Percentiles rank a stretch among this genome's conserved stretches.
These are phyloP conservation scores for Torrubiella hemipterigena DNA, from an alignment of 2,329 filamentous ascomycete genomes.

Conservation along the genomic window DNA sequence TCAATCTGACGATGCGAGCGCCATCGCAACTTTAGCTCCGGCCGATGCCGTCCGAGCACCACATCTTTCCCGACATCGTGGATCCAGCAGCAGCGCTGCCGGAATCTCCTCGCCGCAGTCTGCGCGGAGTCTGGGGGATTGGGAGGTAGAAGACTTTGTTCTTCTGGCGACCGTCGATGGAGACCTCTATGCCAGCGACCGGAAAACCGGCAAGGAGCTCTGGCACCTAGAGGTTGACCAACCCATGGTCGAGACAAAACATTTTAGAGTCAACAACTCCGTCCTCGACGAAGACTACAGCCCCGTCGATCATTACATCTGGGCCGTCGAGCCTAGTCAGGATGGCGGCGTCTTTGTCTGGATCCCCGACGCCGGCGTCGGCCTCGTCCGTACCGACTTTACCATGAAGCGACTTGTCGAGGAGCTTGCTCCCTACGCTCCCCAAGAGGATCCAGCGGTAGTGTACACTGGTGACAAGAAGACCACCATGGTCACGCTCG, in stretches of 20 bases:
- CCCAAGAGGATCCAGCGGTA: slow-evolving; percentile 61
- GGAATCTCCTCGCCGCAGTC: slow-evolving; percentile 70
- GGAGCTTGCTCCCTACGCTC: slow-evolving; percentile 59
- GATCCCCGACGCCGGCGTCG: slow-evolving; percentile 48
- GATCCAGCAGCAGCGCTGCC: slow-evolving; percentile 43
- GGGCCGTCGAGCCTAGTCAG: slow-evolving; percentile 86
- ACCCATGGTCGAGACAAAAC: slow-evolving; percentile 83
- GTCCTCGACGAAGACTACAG: slow-evolving; percentile 45
- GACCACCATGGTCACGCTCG: slow-evolving; percentile 78
- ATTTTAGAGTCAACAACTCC: slow-evolving; percentile 61
- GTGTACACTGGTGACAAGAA: slow-evolving; percentile 89
- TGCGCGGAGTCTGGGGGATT: slow-evolving; percentile 97
- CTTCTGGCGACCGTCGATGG: slow-evolving; percentile 99
- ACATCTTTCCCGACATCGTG: slow-evolving; percentile 50
- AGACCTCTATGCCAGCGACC: slow-evolving; percentile 82
- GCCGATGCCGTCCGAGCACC: slow-evolving; percentile 91
- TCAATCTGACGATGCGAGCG: slow-evolving; percentile 66
- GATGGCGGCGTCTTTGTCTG: slow-evolving; percentile 84
- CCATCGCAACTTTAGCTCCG: slow-evolving; percentile 96
- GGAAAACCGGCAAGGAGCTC: slow-evolving; percentile 69
- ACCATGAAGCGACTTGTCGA: slow-evolving; percentile 85
- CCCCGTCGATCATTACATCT: slow-evolving; percentile 74
- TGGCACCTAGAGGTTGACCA: slow-evolving; percentile 79
- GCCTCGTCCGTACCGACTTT: slow-evolving; percentile 54
- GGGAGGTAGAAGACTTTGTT: slow-evolving; percentile 99